Evolutionary conservation across 768 basidiomycete species (phyloP).

Genomic region (Russula emetica): DNA sequence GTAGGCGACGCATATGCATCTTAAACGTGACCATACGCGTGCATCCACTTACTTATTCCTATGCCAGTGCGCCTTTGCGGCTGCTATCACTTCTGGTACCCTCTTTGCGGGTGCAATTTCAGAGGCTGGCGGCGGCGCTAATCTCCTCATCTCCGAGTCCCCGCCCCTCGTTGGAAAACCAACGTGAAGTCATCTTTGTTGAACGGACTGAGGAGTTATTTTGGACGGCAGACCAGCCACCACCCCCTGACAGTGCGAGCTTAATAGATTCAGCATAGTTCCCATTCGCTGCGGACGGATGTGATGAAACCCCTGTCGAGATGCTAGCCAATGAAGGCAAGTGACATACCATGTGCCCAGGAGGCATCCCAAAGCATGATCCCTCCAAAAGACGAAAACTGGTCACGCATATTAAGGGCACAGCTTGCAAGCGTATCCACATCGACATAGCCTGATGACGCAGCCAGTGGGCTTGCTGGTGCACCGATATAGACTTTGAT

Average conservation of each 20-base stretch:
- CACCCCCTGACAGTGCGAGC: neutral
- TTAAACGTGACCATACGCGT: neutral
- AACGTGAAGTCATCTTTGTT: neutral
- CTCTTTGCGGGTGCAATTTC: too few species aligned
- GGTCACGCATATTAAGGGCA: neutral
- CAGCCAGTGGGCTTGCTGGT: neutral
- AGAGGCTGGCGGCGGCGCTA: too few species aligned
- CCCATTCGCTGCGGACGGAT: neutral
- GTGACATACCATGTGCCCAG: neutral
- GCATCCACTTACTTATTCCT: neutral
- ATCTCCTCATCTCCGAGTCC: too few species aligned
- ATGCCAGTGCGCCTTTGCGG: neutral
- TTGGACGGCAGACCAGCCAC: too few species aligned
- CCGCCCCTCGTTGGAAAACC: too few species aligned
- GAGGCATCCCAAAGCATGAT: neutral
- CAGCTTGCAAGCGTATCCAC: neutral
- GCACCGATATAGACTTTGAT: neutral
- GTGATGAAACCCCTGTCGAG: neutral
- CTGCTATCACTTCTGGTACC: neutral
- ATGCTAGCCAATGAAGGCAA: neutral
- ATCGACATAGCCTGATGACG: neutral
- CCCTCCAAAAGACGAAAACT: neutral
- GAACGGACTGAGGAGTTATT: neutral
- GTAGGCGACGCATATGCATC: neutral
- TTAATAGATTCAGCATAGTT: neutral